A percentile compares a stretch with the other conserved stretches of the same genome.
Evolutionary conservation across 805 yeast genomes (phyloP).

Genomic region (Kodamaea fukazawae): DNA sequence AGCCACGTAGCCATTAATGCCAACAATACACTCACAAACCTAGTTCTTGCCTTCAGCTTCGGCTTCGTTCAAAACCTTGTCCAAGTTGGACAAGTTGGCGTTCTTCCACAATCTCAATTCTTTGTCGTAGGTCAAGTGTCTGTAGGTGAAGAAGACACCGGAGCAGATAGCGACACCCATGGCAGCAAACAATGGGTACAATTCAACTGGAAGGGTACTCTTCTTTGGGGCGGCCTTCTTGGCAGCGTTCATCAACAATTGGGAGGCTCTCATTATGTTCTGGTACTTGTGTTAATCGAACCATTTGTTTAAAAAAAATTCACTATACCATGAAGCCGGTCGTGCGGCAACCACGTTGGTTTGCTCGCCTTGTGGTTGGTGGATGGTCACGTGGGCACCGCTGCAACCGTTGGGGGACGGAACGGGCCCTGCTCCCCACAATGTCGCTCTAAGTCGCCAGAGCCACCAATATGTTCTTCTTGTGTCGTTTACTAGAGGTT

Average conservation of each 20-base stretch:
- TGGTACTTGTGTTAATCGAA: slow-evolving; percentile 7
- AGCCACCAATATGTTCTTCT: too few species aligned
- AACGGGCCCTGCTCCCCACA: too few species aligned
- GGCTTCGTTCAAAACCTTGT: slow-evolving; percentile 38
- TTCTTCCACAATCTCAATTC: slow-evolving; percentile 48
- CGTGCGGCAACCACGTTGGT: slow-evolving; percentile 1
- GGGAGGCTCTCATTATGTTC: slow-evolving; percentile 38
- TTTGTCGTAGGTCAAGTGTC: slow-evolving; percentile 45
- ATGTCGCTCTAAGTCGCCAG: too few species aligned
- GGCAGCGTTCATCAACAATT: slow-evolving; percentile 40
- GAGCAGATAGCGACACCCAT: slow-evolving; percentile 40
- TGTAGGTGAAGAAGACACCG: slow-evolving; percentile 43
- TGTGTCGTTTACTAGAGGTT: too few species aligned
- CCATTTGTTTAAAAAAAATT: slow-evolving; percentile 8
- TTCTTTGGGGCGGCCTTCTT: slow-evolving; percentile 25
- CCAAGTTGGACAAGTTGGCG: slow-evolving; percentile 42
- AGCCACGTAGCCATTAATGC: too few species aligned
- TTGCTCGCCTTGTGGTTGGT: slow-evolving; percentile 14
- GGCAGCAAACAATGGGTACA: slow-evolving; percentile 48
- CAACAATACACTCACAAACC: not conserved
- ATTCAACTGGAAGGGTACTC: slow-evolving; percentile 36
- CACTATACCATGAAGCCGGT: slow-evolving; percentile 1
- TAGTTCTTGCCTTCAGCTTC: slow-evolving; percentile 19
- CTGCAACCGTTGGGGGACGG: too few species aligned
- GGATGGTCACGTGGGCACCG: slow-evolving; percentile 9